phyloP scores from a whole-genome alignment of 1,139 yeast species.

The Geotrichum klebahnii region DNA sequence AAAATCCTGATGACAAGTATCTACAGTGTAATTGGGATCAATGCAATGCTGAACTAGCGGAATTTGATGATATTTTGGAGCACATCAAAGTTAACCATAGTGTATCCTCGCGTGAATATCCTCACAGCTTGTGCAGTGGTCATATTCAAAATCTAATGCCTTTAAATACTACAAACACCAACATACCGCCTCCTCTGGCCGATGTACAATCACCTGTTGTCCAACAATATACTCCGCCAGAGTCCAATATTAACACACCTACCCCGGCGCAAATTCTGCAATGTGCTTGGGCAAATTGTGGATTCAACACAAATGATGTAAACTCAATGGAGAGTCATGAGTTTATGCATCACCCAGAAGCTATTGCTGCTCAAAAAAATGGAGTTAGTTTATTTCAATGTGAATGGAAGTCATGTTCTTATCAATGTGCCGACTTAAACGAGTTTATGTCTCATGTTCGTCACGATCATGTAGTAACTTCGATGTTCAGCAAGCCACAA shows the following conservation, averaged over 20 bases:
- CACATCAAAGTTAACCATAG: conserved; percentile 39
- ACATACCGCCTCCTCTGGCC: too few relatives aligned
- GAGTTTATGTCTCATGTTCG: conserved; percentile 59
- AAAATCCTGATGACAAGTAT: conserved; percentile 6
- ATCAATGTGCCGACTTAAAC: conserved; percentile 49
- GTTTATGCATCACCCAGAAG: conserved; percentile 50
- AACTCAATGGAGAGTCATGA: conserved; percentile 41
- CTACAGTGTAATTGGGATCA: conserved; percentile 42
- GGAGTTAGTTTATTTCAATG: conserved; percentile 44
- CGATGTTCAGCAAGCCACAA: conserved; percentile 7
- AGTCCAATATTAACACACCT: conserved; percentile 7
- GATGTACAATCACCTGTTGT: background rate
- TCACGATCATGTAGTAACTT: conserved; percentile 47
- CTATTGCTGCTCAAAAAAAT: conserved; percentile 18
- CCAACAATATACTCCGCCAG: conserved; percentile 3
- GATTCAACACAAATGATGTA: conserved; percentile 28
- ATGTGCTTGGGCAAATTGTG: conserved; percentile 38
- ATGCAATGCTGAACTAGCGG: conserved; percentile 35
- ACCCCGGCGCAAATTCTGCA: conserved; percentile 21
- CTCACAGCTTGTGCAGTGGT: conserved; percentile 20
- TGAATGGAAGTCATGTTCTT: conserved; percentile 71
- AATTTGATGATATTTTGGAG: conserved; percentile 36
- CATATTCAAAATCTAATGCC: conserved; percentile 1
- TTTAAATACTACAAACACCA: too few relatives aligned
- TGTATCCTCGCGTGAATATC: conserved; percentile 28